Base-by-base conservation (phyloP, 2,329 filamentous ascomycete species). In the Juglanconis juglandina region DNA sequence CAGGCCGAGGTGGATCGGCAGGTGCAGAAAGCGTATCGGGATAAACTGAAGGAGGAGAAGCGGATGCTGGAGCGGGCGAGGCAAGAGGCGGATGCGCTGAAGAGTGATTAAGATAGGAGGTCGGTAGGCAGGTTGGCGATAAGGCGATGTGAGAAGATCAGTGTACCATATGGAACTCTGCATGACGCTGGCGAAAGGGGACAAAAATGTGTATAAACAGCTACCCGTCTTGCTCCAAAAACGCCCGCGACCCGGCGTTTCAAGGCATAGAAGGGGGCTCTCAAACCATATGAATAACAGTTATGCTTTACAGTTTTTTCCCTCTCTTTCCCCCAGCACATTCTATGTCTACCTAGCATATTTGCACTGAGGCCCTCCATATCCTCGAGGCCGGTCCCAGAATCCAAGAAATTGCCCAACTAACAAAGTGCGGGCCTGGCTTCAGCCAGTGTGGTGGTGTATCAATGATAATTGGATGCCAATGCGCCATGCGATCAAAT, bases 31-130 rank as follows among this genome's bases (percentile, higher is more conserved):
- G 80, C 81, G 66, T 77, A 80, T 58, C 76, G 83, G 63, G 78
- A 82, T 39, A 81, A 82, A 71, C 80, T 81, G 76, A 83, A 83
- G 75, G 81, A 80, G 68, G 86, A 91, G 74, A 80, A 85, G 74
- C 82, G 79, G 57, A 72, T 87, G 69, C 67, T 88, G 62, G 76
- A 75, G 61, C 72, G 82, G 72, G 86, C 85, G 14, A 81, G 79
- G 68, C 79, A 77, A 58, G 80, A 79, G 65, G 77, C 76, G 46
- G 76, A 79, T 44, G 75, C 75, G 56, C 72, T 80, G 68, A 76
- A 73, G 69, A 67, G 71, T 54, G 70, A 62, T 11, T 56, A 50
- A 24, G 24, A 24, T 24, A 24, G 24, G 24, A 24, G 24, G 24
- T 24, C 24, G 24, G 46, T 9, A n/a, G 24, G 24, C 32, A 24